These are phyloP conservation scores for Cladophialophora exuberans DNA, from an alignment of 2,329 filamentous ascomycete species.

Conservation along the genomic window DNA sequence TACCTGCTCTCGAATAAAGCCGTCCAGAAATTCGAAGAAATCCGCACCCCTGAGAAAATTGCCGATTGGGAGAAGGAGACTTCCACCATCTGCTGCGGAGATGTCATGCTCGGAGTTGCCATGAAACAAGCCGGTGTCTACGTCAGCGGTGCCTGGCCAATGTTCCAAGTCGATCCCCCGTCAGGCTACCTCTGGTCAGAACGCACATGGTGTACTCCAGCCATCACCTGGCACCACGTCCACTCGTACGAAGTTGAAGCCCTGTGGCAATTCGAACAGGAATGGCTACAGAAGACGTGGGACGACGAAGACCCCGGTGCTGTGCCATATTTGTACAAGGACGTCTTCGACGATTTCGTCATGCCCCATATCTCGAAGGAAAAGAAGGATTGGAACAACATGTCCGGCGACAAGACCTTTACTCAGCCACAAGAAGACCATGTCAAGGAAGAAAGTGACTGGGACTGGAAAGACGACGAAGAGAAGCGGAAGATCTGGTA, in stretches of 20 bases:
- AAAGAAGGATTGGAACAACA: slow-evolving; percentile 28
- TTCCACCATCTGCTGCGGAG: slow-evolving; percentile 29
- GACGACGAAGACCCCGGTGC: slow-evolving; percentile 17
- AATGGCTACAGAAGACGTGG: slow-evolving; percentile 29
- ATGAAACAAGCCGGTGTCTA: slow-evolving; percentile 24
- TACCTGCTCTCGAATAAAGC: slow-evolving; percentile 25
- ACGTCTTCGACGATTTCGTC: slow-evolving; percentile 27
- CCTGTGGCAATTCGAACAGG: slow-evolving; percentile 29
- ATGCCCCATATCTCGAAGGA: slow-evolving; percentile 18
- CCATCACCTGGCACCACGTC: slow-evolving; percentile 29
- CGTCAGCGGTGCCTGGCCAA: slow-evolving; percentile 28
- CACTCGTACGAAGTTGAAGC: slow-evolving; percentile 26
- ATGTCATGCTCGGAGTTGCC: slow-evolving; percentile 29
- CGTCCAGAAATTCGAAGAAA: slow-evolving; percentile 24
- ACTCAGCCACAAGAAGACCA: slow-evolving; percentile 21
- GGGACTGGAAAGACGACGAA: slow-evolving; percentile 26
- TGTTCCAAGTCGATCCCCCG: slow-evolving; percentile 30
- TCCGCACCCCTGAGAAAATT: slow-evolving; percentile 20
- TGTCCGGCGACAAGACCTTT: slow-evolving; percentile 25
- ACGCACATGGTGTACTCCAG: slow-evolving; percentile 22
- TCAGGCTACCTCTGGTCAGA: slow-evolving; percentile 19
- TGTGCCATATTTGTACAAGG: slow-evolving; percentile 24
- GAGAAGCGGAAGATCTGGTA: slow-evolving; percentile 26
- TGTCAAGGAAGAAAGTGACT: slow-evolving; percentile 25
- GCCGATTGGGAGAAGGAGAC: slow-evolving; percentile 29